Conservation (phyloP, 148 eudicot genomes). For the Nyssa sinensis region DNA sequence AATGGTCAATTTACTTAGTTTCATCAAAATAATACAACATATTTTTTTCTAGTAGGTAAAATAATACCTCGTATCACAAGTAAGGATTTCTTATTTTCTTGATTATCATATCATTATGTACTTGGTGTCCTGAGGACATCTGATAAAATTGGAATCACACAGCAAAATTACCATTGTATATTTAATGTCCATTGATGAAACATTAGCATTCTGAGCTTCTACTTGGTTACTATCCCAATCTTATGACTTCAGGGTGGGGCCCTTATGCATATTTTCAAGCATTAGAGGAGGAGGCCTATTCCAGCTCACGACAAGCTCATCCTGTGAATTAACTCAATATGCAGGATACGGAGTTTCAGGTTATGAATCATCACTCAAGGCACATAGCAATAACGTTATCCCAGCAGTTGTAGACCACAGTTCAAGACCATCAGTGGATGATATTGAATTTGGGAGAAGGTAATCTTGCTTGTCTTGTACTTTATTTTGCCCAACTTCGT, state of each 20-base stretch:
- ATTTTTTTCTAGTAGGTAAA: too few species aligned
- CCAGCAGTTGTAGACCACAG: not conserved
- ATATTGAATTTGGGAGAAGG: not conserved
- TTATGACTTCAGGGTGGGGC: constrained; percentile 54
- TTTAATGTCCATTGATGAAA: not conserved
- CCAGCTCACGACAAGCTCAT: not conserved
- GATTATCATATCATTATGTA: not conserved
- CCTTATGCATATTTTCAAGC: constrained; percentile 63
- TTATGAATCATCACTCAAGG: not conserved
- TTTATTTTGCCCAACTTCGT: too few species aligned
- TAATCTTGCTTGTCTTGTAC: too few species aligned
- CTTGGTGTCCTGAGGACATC: too few species aligned
- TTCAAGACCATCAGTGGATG: not conserved
- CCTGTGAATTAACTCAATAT: not conserved
- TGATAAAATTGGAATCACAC: too few species aligned
- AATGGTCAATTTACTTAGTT: too few species aligned
- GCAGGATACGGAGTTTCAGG: not conserved
- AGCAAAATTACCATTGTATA: too few species aligned
- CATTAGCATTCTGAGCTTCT: not conserved
- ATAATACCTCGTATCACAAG: too few species aligned
- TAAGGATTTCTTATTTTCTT: not conserved
- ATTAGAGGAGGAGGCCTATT: constrained; percentile 35
- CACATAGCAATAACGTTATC: not conserved
- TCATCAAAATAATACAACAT: too few species aligned
- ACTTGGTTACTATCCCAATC: not conserved